phyloP scores from a whole-genome alignment of 2,329 filamentous ascomycete species.

The Allantophomopsis cytisporea region DNA sequence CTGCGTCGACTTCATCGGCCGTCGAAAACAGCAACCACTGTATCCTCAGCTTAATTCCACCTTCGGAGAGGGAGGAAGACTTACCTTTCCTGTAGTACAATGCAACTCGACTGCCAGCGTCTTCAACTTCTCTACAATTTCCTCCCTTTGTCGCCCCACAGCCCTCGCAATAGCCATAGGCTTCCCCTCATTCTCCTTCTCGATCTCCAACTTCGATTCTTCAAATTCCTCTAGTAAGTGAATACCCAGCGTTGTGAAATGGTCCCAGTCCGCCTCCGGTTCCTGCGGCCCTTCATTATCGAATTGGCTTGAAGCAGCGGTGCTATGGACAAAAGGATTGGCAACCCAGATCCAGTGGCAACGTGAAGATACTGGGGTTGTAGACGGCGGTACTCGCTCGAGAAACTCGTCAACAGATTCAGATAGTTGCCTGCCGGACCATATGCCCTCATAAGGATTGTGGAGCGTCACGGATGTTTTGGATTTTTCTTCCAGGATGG shows the following conservation, averaged over 20 bases:
- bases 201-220: slow-evolving; percentile 30
- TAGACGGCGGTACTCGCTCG: slow-evolving; percentile 51
- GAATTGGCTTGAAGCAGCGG: not conserved
- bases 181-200: slow-evolving; percentile 22
- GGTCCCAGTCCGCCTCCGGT: slow-evolving; percentile 7
- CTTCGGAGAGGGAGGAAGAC: not conserved
- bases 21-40: slow-evolving; percentile 65
- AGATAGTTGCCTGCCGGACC: slow-evolving; percentile 43
- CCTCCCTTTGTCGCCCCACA: slow-evolving; percentile 20
- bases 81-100: slow-evolving; percentile 53
- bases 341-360: slow-evolving; percentile 62
- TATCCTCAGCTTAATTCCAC: not conserved
- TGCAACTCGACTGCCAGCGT: slow-evolving; percentile 42
- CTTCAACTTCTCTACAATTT: slow-evolving; percentile 40
- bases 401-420: slow-evolving; percentile 57
- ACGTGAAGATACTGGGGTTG: slow-evolving; percentile 29
- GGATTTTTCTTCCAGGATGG: slow-evolving; percentile 1
- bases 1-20: slow-evolving; percentile 36
- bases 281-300: slow-evolving; percentile 10
- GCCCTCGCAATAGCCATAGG: slow-evolving; percentile 7
- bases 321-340: slow-evolving; percentile 39
- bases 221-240: slow-evolving; percentile 18
- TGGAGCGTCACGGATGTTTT: slow-evolving; percentile 20
- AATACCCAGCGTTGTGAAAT: slow-evolving; percentile 8
- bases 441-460: slow-evolving; percentile 43